These are phyloP conservation scores for Ophiostoma ulmi DNA, from an alignment of 2,329 filamentous ascomycete genomes.

Conservation along the genomic window DNA sequence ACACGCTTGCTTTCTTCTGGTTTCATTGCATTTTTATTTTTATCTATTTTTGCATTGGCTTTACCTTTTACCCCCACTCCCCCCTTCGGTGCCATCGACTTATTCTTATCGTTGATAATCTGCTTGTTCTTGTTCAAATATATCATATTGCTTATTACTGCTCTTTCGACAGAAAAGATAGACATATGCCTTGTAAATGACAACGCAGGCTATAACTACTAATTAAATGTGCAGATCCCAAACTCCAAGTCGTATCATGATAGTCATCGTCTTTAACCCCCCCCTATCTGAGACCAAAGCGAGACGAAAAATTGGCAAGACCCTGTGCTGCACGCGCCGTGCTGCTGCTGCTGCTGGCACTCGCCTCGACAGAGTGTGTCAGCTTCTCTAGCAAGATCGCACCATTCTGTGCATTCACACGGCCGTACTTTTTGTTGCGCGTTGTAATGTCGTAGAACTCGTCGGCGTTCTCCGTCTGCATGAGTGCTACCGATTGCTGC, in stretches of 20 bases:
- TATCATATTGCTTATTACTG: neutral
- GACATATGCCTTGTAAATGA: neutral
- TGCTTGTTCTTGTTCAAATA: neutral
- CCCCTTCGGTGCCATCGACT: neutral
- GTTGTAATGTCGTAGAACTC: conserved; percentile 93
- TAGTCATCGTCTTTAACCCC: neutral
- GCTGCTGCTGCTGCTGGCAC: conserved; percentile 25
- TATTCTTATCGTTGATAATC: neutral
- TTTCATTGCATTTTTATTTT: neutral
- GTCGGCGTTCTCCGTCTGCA: conserved; percentile 85
- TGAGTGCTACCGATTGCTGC: conserved; percentile 82
- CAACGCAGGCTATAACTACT: neutral
- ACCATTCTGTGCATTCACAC: conserved; percentile 86
- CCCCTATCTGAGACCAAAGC: conserved; percentile 61
- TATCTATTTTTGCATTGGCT: neutral
- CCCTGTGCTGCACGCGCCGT: conserved; percentile 56
- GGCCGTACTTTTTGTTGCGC: conserved; percentile 86
- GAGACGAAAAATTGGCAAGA: conserved; percentile 66
- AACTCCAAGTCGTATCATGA: neutral
- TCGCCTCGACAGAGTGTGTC: conserved; percentile 55
- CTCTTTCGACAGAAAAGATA: neutral
- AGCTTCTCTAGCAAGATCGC: conserved; percentile 88
- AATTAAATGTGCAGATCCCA: neutral
- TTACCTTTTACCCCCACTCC: neutral
- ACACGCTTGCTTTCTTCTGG: neutral